Evolutionary conservation across 352 stramenopile species (phyloP).

Genomic region (Globisporangium abappressorium): DNA sequence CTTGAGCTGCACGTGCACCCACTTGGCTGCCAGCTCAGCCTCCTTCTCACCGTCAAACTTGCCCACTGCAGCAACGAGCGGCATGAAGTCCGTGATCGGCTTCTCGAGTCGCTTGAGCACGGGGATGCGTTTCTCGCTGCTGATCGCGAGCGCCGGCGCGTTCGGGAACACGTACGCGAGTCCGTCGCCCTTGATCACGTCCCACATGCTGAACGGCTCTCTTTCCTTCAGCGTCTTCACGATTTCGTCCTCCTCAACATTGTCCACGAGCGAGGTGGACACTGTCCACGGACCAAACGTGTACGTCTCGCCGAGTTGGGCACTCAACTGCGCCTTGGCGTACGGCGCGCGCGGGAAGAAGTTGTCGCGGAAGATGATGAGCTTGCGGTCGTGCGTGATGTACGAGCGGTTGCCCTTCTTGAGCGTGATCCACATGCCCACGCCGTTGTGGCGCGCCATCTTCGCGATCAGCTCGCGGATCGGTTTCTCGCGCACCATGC

Average conservation of each 20-base stretch:
- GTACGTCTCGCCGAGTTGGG: slow-evolving; percentile 39
- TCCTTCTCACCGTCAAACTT: slow-evolving; percentile 24
- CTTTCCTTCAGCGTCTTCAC: slow-evolving; percentile 25
- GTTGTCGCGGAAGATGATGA: slow-evolving; percentile 79
- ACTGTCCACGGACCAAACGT: slow-evolving; percentile 59
- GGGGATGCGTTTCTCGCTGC: slow-evolving; percentile 49
- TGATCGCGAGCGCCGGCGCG: slow-evolving; percentile 48
- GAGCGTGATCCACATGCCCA: slow-evolving; percentile 76
- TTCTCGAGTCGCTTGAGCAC: slow-evolving; percentile 65
- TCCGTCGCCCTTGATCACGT: slow-evolving; percentile 44
- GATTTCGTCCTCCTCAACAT: slow-evolving; percentile 13
- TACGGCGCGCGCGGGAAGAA: slow-evolving; percentile 51
- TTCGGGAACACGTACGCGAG: slow-evolving; percentile 66
- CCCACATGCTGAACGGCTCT: slow-evolving; percentile 52
- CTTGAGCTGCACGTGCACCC: slow-evolving; percentile 39
- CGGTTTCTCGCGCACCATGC: slow-evolving; percentile 84
- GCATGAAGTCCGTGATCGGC: slow-evolving; percentile 69
- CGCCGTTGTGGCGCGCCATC: slow-evolving; percentile 42
- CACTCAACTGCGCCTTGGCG: slow-evolving; percentile 15
- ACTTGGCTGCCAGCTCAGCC: slow-evolving; percentile 19
- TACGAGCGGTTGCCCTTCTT: slow-evolving; percentile 84
- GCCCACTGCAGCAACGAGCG: slow-evolving; percentile 50
- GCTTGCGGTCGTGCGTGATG: slow-evolving; percentile 53
- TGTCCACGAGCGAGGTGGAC: slow-evolving; percentile 29
- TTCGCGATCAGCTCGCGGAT: slow-evolving; percentile 76